Evolutionary conservation across 164 flowering plant genomes (phyloP).

Genomic region (Stephania yunnanensis): DNA sequence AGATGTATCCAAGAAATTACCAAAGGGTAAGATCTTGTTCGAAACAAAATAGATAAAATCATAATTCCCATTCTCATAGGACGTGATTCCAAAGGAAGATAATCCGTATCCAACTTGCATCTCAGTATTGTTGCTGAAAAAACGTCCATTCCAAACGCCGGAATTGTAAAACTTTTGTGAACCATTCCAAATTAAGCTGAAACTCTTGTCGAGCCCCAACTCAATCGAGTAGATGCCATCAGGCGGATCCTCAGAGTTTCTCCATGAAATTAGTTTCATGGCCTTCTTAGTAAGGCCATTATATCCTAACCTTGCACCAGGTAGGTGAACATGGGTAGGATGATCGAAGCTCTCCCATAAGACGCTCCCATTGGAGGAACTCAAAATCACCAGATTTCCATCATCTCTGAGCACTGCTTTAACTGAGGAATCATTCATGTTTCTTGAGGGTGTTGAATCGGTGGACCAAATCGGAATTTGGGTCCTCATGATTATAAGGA

Average conservation of each 20-base stretch:
- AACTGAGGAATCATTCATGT: constrained; percentile 10
- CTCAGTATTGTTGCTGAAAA: not conserved
- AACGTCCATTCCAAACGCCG: no score
- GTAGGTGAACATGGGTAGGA: no score
- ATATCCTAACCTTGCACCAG: no score
- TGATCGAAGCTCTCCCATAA: constrained; percentile 2
- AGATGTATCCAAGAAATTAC: constrained; percentile 10
- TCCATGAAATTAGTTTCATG: no score
- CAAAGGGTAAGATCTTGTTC: constrained; percentile 1
- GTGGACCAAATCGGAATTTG: constrained; percentile 55
- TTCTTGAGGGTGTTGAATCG: constrained; percentile 1
- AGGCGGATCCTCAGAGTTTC: no score
- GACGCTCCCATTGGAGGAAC: constrained; percentile 15
- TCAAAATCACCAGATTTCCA: constrained; percentile 43
- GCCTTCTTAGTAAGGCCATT: no score
- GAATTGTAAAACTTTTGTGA: constrained; percentile 5
- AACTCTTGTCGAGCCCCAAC: no score
- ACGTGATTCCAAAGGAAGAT: constrained; percentile 9
- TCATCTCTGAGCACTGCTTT: constrained; percentile 39
- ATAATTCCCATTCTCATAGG: constrained; percentile 14
- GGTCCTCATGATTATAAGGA: constrained; percentile 25
- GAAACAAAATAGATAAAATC: constrained; percentile 16
- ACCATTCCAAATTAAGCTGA: not conserved
- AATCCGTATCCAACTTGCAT: not conserved
- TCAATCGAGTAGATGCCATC: no score